Percentiles rank a stretch among this genome's conserved stretches.
These are phyloP conservation scores for Spathaspora sp. DNA, from an alignment of 805 yeast genomes.

Conservation along the genomic window DNA sequence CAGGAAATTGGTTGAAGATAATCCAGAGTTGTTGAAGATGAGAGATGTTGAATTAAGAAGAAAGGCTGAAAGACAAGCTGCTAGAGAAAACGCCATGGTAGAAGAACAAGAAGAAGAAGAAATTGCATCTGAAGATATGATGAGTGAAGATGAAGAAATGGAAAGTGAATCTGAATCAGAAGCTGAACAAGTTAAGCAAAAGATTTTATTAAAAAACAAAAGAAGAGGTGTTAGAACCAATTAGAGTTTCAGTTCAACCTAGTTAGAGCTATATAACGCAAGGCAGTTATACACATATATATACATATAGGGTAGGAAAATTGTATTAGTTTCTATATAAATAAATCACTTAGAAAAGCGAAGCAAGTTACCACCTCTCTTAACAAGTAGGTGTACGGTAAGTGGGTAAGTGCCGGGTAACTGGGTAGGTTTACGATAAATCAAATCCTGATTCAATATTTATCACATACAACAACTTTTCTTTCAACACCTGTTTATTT, in stretches of 20 bases:
- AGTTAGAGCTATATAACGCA: too few relatives aligned
- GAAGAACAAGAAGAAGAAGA: slow-evolving; percentile 36
- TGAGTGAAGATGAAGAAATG: slow-evolving; percentile 42
- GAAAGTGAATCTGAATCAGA: slow-evolving; percentile 42
- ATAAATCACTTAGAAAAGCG: neutral
- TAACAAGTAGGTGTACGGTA: too few relatives aligned
- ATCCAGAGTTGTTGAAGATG: slow-evolving; percentile 86
- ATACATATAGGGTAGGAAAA: too few relatives aligned
- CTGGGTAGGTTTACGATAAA: slow-evolving; percentile 56
- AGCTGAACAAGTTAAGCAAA: slow-evolving; percentile 46
- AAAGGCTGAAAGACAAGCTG: slow-evolving; percentile 67
- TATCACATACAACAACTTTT: slow-evolving; percentile 75
- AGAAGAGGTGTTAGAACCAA: slow-evolving; percentile 24
- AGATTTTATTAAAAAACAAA: slow-evolving; percentile 65
- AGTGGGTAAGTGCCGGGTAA: neutral
- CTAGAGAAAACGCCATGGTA: slow-evolving; percentile 47
- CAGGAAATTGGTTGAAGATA: slow-evolving; percentile 79
- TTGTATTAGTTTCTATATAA: neutral
- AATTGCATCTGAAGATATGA: slow-evolving; percentile 28
- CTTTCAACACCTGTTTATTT: slow-evolving; percentile 50
- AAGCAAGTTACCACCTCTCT: neutral
- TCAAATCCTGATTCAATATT: slow-evolving; percentile 86
- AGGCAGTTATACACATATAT: too few relatives aligned
- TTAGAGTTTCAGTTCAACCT: neutral
- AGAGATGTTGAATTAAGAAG: slow-evolving; percentile 89